phyloP scores from a whole-genome alignment of 116 monocot species.

The Phalaenopsis hybrid region DNA sequence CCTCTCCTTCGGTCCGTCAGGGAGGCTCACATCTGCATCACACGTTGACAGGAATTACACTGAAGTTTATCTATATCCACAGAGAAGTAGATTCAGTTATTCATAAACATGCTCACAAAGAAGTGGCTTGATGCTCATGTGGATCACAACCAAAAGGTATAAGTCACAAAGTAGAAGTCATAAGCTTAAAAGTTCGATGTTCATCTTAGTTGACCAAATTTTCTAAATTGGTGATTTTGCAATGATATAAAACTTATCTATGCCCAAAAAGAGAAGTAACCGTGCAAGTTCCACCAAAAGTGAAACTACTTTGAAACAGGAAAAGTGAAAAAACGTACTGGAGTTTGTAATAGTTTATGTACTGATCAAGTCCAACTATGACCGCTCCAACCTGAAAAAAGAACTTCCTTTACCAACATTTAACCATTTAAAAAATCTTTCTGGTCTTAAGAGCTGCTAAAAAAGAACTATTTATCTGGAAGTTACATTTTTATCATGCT shows the following conservation, averaged over 20 bases:
- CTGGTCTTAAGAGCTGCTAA: neutral
- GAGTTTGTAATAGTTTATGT: slow-evolving; percentile 72
- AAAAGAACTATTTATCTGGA: neutral
- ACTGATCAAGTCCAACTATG: slow-evolving; percentile 46
- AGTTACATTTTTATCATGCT: slow-evolving; percentile 83
- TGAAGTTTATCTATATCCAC: no score
- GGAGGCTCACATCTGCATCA: no score
- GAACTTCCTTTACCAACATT: slow-evolving; percentile 4
- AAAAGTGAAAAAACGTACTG: slow-evolving; percentile 45
- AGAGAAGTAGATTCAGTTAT: no score
- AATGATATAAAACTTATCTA: neutral
- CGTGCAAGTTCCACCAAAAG: neutral
- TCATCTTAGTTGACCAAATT: neutral
- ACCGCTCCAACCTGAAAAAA: slow-evolving; percentile 76
- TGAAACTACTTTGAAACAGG: slow-evolving; percentile 6
- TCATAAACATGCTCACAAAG: no score
- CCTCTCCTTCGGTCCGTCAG: no score
- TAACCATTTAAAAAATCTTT: neutral
- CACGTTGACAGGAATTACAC: no score
- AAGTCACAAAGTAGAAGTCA: no score
- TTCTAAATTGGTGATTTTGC: slow-evolving; percentile 3
- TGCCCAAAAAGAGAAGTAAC: neutral
- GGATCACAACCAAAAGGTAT: neutral
- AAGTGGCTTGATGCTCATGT: neutral
- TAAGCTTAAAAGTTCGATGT: neutral